Evolutionary conservation across 345 rosid species (phyloP).

Genomic region (Eucalyptus rudis): DNA sequence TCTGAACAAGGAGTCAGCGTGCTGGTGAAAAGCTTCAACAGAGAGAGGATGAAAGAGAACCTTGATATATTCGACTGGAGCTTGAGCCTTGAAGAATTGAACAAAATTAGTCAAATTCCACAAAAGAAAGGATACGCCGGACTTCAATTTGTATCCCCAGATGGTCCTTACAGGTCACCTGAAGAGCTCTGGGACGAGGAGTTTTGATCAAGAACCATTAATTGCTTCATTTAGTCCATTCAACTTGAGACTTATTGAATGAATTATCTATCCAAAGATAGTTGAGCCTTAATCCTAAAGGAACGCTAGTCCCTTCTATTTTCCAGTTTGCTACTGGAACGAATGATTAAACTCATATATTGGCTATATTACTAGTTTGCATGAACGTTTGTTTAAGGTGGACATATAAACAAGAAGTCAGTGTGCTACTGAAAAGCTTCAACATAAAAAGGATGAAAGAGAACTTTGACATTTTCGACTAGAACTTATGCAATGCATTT

Average conservation of each 20-base stretch:
- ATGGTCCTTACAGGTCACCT: conserved; percentile 5
- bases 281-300: background rate
- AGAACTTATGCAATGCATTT: too few relatives aligned
- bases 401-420: too few relatives aligned
- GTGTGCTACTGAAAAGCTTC: too few relatives aligned
- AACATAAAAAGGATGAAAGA: too few relatives aligned
- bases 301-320: background rate
- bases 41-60: conserved; percentile 9
- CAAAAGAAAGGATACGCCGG: background rate
- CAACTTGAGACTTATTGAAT: background rate
- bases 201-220: background rate
- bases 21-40: background rate
- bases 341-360: too few relatives aligned
- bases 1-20: conserved; percentile 16
- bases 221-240: background rate
- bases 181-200: conserved; percentile 19
- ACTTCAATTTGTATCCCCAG: background rate
- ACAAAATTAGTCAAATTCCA: conserved; percentile 5
- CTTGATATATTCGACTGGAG: conserved; percentile 13
- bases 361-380: too few relatives aligned
- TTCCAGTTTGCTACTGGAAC: too few relatives aligned
- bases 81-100: conserved; percentile 1
- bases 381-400: too few relatives aligned
- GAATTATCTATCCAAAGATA: too few relatives aligned
- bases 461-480: too few relatives aligned